These are phyloP conservation scores for Peziza echinospora DNA, from an alignment of 495 filamentous ascomycete species.

Conservation along the genomic window DNA sequence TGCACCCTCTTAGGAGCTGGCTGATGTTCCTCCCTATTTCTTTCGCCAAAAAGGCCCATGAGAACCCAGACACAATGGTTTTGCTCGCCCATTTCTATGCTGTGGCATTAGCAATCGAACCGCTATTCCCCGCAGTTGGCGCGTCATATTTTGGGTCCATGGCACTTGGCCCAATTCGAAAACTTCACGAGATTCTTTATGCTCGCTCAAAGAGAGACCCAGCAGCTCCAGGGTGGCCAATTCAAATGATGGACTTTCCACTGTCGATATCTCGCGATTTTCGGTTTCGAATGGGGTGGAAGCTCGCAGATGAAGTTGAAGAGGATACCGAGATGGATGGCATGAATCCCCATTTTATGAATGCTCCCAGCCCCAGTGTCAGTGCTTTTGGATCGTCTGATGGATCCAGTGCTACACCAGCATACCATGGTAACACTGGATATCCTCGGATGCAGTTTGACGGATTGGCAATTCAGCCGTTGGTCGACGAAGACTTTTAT, in stretches of 20 bases:
- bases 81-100: conserved; percentile 84
- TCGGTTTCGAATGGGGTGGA: conserved; percentile 39
- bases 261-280: conserved; percentile 38
- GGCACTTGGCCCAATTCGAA: conserved; percentile 51
- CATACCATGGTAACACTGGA: not conserved
- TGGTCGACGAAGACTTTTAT: not conserved
- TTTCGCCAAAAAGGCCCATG: conserved; percentile 35
- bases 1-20: conserved; percentile 73
- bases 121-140: conserved; percentile 74
- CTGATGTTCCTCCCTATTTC: conserved; percentile 80
- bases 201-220: conserved; percentile 26
- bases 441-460: not conserved
- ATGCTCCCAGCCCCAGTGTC: not conserved
- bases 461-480: not conserved
- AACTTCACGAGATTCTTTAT: conserved; percentile 45
- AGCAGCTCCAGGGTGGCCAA: conserved; percentile 27
- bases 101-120: conserved; percentile 64
- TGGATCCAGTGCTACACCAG: not conserved
- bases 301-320: not conserved
- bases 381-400: not conserved
- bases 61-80: conserved; percentile 45
- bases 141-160: conserved; percentile 67
- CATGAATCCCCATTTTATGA: too few relatives aligned
- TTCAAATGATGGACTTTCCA: conserved; percentile 40
- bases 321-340: not conserved